Conservation (phyloP, 2,329 filamentous ascomycete species). For the Exophiala alcalophila region DNA sequence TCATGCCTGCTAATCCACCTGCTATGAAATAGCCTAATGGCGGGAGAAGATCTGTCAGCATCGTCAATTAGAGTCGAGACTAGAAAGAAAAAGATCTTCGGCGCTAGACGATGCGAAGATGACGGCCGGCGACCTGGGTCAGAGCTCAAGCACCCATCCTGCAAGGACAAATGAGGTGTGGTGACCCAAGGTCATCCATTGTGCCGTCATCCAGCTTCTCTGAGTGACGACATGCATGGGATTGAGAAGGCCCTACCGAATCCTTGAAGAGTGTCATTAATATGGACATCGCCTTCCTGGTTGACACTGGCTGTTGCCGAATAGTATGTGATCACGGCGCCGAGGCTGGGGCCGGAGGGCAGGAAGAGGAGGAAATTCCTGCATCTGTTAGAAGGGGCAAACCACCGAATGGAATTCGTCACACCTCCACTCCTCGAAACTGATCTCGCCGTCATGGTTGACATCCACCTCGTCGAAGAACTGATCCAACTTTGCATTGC, state of each 20-base stretch:
- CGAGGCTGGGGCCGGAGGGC: slow-evolving; percentile 66
- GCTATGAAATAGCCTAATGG: slow-evolving; percentile 97
- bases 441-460: slow-evolving; percentile 83
- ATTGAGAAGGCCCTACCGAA: slow-evolving; percentile 66
- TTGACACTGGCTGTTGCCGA: slow-evolving; percentile 84
- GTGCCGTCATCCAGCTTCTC: slow-evolving; percentile 1
- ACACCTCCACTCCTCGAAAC: slow-evolving; percentile 95
- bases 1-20: slow-evolving; percentile 88
- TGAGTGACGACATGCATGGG: slow-evolving; percentile 4
- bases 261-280: slow-evolving; percentile 88
- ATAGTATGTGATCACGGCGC: slow-evolving; percentile 86
- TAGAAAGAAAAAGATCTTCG: slow-evolving; percentile 6
- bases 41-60: slow-evolving; percentile 68
- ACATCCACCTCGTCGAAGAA: slow-evolving; percentile 90
- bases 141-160: neutral
- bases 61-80: slow-evolving; percentile 30
- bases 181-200: slow-evolving; percentile 1
- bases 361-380: slow-evolving; percentile 95
- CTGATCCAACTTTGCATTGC: slow-evolving; percentile 69
- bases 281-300: slow-evolving; percentile 86
- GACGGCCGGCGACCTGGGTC: no score
- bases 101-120: neutral
- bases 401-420: slow-evolving; percentile 35
- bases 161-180: neutral
- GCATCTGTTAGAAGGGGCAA: slow-evolving; percentile 22